Base-by-base conservation (phyloP, 495 filamentous ascomycete genomes). In the Lophiostoma macrostomum region DNA sequence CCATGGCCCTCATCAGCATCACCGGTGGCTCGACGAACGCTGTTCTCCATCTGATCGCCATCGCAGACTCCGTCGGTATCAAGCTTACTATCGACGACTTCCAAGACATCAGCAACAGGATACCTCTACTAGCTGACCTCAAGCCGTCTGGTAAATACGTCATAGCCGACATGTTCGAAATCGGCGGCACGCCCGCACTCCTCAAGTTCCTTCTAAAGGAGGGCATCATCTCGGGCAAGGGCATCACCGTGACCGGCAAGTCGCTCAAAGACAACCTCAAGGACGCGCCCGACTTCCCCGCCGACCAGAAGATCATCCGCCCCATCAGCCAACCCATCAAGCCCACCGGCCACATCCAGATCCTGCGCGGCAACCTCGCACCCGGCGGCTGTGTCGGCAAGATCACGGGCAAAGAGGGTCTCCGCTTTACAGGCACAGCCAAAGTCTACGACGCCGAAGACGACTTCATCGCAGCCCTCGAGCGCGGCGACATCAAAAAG, bases 111-210 rank as follows among this genome's bases (percentile, higher is more conserved):
- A 90, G 88, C 19, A 88, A 98, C 75, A 80, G 86, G 24, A 95
- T 80, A 29, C 93, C 93, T 13, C 90, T 94, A 81, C 78, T 98
- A 14, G 91, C 94, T 3, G 91, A 98, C 70, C 79, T 98, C 43
- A 98, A 98, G 79, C 93, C 93, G 5, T 94, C 88, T 3, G 93
- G 93, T 54, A 96, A 96, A 70, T 95, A 95, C 65, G 93, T 98
- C 56, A 91, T 98, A 82, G 83, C 85, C 42, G 94, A 98, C 67
- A 72, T 98, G 50, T 81, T 83, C 76, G 80, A 84, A 58, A 91
- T 97, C 45, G 93, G 93, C 48, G 93, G 93, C 51, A 96, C 90
- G 1, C 93, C 93, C 0, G 77, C 88, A 1, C 80, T 98, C 11
- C 80, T 95, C 64, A 96, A 95, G 70, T 86, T 90, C 75, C 82